A percentile compares a stretch with the other conserved stretches of the same genome.
Conservation (phyloP, 306 rosid species). For the Erythrophleum fordii region DNA sequence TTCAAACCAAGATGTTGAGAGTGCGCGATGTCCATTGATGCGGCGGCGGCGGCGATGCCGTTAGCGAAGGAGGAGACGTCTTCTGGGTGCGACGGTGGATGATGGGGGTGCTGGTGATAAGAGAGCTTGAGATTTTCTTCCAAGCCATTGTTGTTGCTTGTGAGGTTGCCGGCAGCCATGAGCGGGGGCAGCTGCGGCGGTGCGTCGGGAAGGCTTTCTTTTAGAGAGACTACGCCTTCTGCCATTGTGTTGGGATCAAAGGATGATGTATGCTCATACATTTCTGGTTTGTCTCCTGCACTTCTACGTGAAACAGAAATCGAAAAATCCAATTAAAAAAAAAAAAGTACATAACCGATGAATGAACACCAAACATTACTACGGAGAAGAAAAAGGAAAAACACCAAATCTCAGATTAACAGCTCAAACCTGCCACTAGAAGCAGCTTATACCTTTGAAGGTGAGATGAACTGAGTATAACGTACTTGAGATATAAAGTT, state of each 20-base stretch:
- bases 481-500: too few relatives aligned
- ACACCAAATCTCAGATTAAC: conserved; percentile 14
- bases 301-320: conserved; percentile 32
- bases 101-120: conserved; percentile 53
- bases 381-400: conserved; percentile 17
- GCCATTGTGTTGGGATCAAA: conserved; percentile 65
- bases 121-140: conserved; percentile 57
- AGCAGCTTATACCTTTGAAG: not conserved
- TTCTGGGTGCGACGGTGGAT: conserved; percentile 38
- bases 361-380: conserved; percentile 29
- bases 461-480: too few relatives aligned
- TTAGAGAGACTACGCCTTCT: conserved; percentile 42
- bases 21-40: conserved; percentile 48
- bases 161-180: conserved; percentile 28
- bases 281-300: conserved; percentile 42
- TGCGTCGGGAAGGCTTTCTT: conserved; percentile 29
- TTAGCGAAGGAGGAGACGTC: conserved; percentile 38
- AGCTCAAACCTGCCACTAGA: conserved; percentile 21
- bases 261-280: conserved; percentile 58
- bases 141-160: conserved; percentile 39
- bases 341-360: conserved; percentile 20
- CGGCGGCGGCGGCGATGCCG: conserved; percentile 31
- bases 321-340: conserved; percentile 8
- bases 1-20: conserved; percentile 55
- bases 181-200: conserved; percentile 27